Conservation (phyloP, 2,329 filamentous ascomycete species). For the Dichotomopilus funicola region DNA sequence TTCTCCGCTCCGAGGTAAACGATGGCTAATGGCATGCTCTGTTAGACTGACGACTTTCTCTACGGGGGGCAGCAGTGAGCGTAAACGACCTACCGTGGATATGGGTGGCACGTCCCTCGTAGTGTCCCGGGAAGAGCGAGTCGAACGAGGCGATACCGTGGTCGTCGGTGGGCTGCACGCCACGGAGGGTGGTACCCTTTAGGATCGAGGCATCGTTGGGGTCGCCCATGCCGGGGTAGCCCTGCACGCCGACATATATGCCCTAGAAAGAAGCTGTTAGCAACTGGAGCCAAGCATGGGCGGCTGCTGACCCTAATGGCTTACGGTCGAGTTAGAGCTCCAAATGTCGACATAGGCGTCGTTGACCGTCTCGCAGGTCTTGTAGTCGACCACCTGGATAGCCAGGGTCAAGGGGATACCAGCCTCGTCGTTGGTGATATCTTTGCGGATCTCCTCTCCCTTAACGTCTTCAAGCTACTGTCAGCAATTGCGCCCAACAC, state of each 20-base stretch:
- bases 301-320: neutral
- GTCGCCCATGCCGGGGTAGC: constrained; percentile 32
- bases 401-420: constrained; percentile 45
- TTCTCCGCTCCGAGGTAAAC: constrained; percentile 39
- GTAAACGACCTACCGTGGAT: constrained; percentile 39
- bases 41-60: no score
- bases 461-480: constrained; percentile 32
- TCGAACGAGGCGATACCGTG: constrained; percentile 37
- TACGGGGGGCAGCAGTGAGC: no score
- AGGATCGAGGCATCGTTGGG: constrained; percentile 35
- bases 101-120: constrained; percentile 40
- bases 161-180: constrained; percentile 33
- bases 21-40: constrained; percentile 14
- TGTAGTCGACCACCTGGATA: constrained; percentile 47
- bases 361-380: constrained; percentile 46
- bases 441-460: constrained; percentile 43
- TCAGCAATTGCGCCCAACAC: neutral
- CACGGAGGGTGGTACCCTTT: constrained; percentile 37
- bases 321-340: constrained; percentile 38
- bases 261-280: constrained; percentile 13
- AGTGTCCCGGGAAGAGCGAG: constrained; percentile 41
- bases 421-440: constrained; percentile 41
- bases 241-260: constrained; percentile 31
- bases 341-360: constrained; percentile 48
- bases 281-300: neutral